Percentiles rank a stretch among this genome's conserved stretches.
phyloP scores from a whole-genome alignment of 192 early-diverging fungal species.

The Kickxella alabastrina region DNA sequence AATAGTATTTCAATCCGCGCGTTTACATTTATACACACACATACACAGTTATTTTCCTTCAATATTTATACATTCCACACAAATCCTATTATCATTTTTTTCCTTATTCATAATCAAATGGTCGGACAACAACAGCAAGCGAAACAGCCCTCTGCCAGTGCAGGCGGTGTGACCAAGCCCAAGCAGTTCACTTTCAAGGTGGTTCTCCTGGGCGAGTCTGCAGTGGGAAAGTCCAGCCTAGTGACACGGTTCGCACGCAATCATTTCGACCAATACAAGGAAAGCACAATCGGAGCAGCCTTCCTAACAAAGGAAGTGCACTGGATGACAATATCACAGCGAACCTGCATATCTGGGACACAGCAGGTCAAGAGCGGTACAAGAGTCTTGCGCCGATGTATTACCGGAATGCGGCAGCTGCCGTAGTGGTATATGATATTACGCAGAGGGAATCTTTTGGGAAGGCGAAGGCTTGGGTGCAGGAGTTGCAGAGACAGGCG shows the following conservation, averaged over 20 bases:
- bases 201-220: slow-evolving; percentile 88
- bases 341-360: slow-evolving; percentile 83
- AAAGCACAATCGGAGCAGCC: slow-evolving; percentile 94
- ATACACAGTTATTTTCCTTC: slow-evolving; percentile 1
- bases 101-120: no score
- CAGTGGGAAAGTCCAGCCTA: slow-evolving; percentile 96
- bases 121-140: slow-evolving; percentile 5
- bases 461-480: slow-evolving; percentile 94
- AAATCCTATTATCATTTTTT: no score
- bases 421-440: slow-evolving; percentile 95
- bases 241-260: slow-evolving; percentile 89
- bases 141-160: slow-evolving; percentile 2
- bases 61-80: no score
- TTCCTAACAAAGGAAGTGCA: slow-evolving; percentile 88
- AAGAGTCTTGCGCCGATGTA: slow-evolving; percentile 96
- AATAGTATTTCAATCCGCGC: no score
- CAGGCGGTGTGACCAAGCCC: slow-evolving; percentile 19
- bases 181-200: slow-evolving; percentile 91
- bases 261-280: slow-evolving; percentile 94
- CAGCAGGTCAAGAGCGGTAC: slow-evolving; percentile 97
- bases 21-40: no score
- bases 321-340: slow-evolving; percentile 74
- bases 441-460: slow-evolving; percentile 81
- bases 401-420: slow-evolving; percentile 95
- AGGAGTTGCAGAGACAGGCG: slow-evolving; percentile 89